phyloP scores from a whole-genome alignment of 331 rosid genomes.

The Arachis monticola region DNA sequence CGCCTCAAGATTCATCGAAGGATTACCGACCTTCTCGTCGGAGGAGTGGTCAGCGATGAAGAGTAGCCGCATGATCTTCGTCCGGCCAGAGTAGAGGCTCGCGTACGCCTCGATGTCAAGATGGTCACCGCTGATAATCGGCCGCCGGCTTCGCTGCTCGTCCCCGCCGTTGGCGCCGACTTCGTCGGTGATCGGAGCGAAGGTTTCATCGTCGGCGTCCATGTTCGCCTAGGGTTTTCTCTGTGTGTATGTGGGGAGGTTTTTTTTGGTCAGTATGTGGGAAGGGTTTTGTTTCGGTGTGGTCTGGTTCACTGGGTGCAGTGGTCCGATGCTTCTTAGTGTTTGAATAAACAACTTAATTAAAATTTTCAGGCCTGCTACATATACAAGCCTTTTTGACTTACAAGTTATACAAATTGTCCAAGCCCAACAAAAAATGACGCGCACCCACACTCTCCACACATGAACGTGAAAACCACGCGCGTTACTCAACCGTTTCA shows the following conservation, averaged over 20 bases:
- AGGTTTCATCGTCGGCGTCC: conserved; percentile 83
- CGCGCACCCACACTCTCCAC: no score
- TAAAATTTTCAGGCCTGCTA: no score
- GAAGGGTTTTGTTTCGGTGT: conserved; percentile 28
- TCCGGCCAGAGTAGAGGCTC: conserved; percentile 76
- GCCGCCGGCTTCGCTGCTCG: conserved; percentile 61
- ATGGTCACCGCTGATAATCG: conserved; percentile 89
- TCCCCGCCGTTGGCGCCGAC: conserved; percentile 76
- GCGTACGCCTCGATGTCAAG: conserved; percentile 95
- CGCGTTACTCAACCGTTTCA: no score
- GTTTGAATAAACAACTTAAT: no score
- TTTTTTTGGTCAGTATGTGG: background rate
- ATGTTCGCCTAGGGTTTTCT: conserved; percentile 33
- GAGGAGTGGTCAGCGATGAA: conserved; percentile 78
- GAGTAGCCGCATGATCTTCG: conserved; percentile 80
- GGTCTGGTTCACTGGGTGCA: conserved; percentile 8
- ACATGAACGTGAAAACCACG: no score
- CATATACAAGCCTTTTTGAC: no score
- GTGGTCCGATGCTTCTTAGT: background rate
- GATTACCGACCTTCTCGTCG: conserved; percentile 50
- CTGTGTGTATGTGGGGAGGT: background rate
- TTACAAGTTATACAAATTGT: no score
- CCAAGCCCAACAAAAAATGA: no score
- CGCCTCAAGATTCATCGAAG: conserved; percentile 77
- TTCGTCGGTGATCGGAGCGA: conserved; percentile 80